These are phyloP conservation scores for Scheffersomyces titani DNA, from an alignment of 1,139 yeast genomes.

Conservation along the genomic window DNA sequence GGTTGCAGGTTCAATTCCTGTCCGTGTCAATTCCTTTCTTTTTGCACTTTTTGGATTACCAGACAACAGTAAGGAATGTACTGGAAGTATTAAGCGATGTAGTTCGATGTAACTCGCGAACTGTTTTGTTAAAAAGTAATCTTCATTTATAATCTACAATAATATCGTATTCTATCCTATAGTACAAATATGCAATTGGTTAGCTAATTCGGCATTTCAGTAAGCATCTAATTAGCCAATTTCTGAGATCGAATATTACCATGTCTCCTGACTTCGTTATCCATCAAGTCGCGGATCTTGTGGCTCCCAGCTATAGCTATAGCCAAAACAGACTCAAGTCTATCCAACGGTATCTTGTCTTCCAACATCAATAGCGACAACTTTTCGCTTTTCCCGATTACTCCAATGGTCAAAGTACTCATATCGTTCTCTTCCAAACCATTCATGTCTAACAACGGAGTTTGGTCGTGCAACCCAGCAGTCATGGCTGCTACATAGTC, in stretches of 20 bases:
- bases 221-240: constrained; percentile 7
- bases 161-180: neutral
- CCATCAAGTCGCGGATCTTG: constrained; percentile 81
- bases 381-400: constrained; percentile 80
- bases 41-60: no score
- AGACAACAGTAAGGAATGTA: no score
- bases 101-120: no score
- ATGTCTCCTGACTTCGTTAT: constrained; percentile 72
- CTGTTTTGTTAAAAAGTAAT: no score
- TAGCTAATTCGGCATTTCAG: neutral
- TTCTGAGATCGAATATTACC: constrained; percentile 51
- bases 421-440: constrained; percentile 81
- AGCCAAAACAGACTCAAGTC: constrained; percentile 74
- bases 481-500: constrained; percentile 83
- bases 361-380: constrained; percentile 75
- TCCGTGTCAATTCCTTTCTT: constrained; percentile 18
- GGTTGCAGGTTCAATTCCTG: constrained; percentile 47
- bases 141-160: neutral
- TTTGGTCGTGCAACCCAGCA: constrained; percentile 76
- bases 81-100: no score
- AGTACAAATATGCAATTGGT: neutral
- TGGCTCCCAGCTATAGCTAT: constrained; percentile 91
- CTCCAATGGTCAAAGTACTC: constrained; percentile 79
- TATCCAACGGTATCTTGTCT: constrained; percentile 82
- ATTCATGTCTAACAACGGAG: constrained; percentile 80